Base-by-base conservation (phyloP, 345 rosid genomes). In the Viola odorata region DNA sequence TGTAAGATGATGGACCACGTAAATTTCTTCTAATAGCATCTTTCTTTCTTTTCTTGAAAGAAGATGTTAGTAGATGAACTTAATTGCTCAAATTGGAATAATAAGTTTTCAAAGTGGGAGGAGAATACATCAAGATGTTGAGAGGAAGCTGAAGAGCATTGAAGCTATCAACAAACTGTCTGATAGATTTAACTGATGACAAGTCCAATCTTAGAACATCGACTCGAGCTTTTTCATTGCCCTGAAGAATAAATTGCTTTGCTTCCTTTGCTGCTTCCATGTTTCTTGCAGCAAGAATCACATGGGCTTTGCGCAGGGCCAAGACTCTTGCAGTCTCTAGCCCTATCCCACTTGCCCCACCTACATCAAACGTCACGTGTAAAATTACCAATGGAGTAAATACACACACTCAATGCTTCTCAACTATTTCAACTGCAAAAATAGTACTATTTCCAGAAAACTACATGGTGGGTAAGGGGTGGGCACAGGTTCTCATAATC, bases 311-410 rank as follows among this genome's bases (percentile, higher is more conserved):
- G 7, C 80, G 77, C 53, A 75, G 67, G 68, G 85, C 90, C 68
- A 94, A 53, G 8, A 94, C 95, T 79, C 95, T 81, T 64, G 91
- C 82, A 13, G 99, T 83, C 75, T 94, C 99, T 56, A 88, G 66
- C 15, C 99, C 99, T 45, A 94, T 94, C 57, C 97, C 97, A 66
- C 89, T 78, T 12, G 96, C 89, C 53, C 97, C 99, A 64, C 99
- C 97, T 92, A 70, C 57, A 61, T 37, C 40, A 23, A 23, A 2
- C 7, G 37, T 8, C 5, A 53, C 8, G 13, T 45, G 5, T 41
- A 9, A 16, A 7, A 6, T 16, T 15, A 23, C 37, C 57, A 4
- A 2, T 13, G 6, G 23, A 8, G 6, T 14, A 50, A 50, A 13
- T 50, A 10, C 14, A n/a, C 5, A 12, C 12, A 5, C 8, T 13